Evolutionary conservation across 208 protist genomes (phyloP), one percentile per base, ranked within the genome.

Genomic region (Acanthamoeba triangularis): DNA sequence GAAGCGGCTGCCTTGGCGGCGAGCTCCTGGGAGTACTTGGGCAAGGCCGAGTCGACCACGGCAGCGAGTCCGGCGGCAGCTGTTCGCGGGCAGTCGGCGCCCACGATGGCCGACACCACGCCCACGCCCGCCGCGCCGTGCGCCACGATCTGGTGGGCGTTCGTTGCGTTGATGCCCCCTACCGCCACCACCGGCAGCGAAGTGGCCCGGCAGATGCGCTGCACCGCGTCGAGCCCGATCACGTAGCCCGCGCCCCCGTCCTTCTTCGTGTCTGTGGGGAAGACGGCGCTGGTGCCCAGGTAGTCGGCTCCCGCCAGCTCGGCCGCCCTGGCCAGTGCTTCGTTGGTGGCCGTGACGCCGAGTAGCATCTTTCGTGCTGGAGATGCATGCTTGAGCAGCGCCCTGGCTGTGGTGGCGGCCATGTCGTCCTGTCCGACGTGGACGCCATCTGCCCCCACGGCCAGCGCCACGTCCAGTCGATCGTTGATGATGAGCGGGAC

Each of bases 381-480:
- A 7, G 52, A 30, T n/a, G 54, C 1, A 5, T 63, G 37, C 30
- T 78, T 37, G 33, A 96, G 88, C 28, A 93, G 25, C 59, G 47
- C 49, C 80, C 82, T 59, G 5, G 92, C 93, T 8, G 41, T 25
- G n/a, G 35, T 16, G 2, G 84, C 59, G 13, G 18, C 52, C 76
- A 94, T 63, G 80, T 96, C 95, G 2, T 93, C 52, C 74, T 96
- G 80, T 2, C 95, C 95, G 20, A 96, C 84, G 84, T 96, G 95
- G 10, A 96, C 80, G 23, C 95, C 95, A 93, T 96, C 95, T 16
- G 95, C 95, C 33, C 82, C 37, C 18, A 69, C 54, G 8, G 95
- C 92, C 28, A 96, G 13, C 23, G 87, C 87, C 28, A 96, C 78
- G 67, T 96, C 95, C 8, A 95, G 23, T 20, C 76, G 59, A 56